These are phyloP conservation scores for Penstemon barbatus DNA, from an alignment of 257 asterid genomes.

Conservation along the genomic window DNA sequence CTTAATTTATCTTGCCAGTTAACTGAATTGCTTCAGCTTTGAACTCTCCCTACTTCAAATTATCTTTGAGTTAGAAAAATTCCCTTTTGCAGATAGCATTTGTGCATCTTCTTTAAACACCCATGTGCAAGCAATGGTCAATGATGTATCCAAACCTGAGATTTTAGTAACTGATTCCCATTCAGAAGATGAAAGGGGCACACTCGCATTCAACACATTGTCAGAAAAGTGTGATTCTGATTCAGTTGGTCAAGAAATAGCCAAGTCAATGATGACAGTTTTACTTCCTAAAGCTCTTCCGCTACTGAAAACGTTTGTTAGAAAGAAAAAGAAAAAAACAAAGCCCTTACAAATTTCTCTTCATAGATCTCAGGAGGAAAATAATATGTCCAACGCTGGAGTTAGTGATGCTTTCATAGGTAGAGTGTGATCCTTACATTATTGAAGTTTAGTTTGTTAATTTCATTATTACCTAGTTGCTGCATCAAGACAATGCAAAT, in stretches of 20 bases:
- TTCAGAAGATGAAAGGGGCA: constrained; percentile 51
- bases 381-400: constrained; percentile 30
- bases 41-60: constrained; percentile 15
- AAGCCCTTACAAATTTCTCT: constrained; percentile 33
- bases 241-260: constrained; percentile 58
- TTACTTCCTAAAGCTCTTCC: constrained; percentile 91
- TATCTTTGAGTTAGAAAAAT: constrained; percentile 15
- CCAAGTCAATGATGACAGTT: constrained; percentile 72
- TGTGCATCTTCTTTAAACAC: constrained; percentile 30
- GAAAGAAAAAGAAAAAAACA: constrained; percentile 59
- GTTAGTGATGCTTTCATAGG: constrained; percentile 41
- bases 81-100: constrained; percentile 44
- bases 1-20: constrained; percentile 8
- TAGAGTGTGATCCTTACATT: constrained; percentile 36
- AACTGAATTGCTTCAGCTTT: constrained; percentile 15
- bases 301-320: constrained; percentile 67
- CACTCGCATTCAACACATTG: constrained; percentile 37
- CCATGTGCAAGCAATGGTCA: constrained; percentile 33
- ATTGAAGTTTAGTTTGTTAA: constrained; percentile 19
- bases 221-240: constrained; percentile 55
- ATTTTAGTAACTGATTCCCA: constrained; percentile 48
- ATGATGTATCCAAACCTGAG: constrained; percentile 38
- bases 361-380: constrained; percentile 38
- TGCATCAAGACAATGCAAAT: constrained; percentile 17
- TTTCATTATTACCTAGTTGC: constrained; percentile 17